Evolutionary conservation across 257 asterid species (phyloP).

Genomic region (Capsicum pubescens): DNA sequence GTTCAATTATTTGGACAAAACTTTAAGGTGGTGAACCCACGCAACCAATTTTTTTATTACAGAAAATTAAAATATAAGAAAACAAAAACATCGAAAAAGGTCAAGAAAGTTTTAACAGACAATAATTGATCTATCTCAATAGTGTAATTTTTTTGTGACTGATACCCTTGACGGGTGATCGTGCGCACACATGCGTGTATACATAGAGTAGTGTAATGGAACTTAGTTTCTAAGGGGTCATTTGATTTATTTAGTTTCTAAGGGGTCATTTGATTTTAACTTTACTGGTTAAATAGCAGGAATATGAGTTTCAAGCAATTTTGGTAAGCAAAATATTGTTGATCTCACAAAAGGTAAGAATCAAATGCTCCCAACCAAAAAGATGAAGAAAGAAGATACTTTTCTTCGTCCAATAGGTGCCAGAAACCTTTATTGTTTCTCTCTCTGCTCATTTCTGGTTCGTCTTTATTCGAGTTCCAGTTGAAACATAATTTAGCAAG

Average conservation of each 20-base stretch:
- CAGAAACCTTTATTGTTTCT: not conserved
- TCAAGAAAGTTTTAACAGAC: too few species aligned
- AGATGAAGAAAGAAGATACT: not conserved
- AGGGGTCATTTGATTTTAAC: not conserved
- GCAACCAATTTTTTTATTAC: too few species aligned
- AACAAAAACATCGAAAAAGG: too few species aligned
- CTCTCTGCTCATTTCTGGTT: not conserved
- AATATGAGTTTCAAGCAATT: not conserved
- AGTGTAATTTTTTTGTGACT: too few species aligned
- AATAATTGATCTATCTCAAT: too few species aligned
- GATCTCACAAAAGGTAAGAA: slow-evolving; percentile 13
- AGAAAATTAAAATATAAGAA: too few species aligned
- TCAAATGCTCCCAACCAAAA: slow-evolving; percentile 25
- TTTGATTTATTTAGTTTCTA: not conserved
- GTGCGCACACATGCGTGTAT: not conserved
- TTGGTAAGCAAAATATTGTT: not conserved
- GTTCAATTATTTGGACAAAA: not conserved
- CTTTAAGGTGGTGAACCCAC: not conserved
- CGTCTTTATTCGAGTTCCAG: not conserved
- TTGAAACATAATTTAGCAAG: not conserved
- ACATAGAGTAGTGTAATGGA: not conserved
- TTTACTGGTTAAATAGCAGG: slow-evolving; percentile 9
- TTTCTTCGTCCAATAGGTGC: not conserved
- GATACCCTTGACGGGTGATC: too few species aligned
- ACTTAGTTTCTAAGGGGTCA: not conserved